These are phyloP conservation scores for Dothistroma pini DNA, from an alignment of 2,329 filamentous ascomycete genomes.

Conservation along the genomic window DNA sequence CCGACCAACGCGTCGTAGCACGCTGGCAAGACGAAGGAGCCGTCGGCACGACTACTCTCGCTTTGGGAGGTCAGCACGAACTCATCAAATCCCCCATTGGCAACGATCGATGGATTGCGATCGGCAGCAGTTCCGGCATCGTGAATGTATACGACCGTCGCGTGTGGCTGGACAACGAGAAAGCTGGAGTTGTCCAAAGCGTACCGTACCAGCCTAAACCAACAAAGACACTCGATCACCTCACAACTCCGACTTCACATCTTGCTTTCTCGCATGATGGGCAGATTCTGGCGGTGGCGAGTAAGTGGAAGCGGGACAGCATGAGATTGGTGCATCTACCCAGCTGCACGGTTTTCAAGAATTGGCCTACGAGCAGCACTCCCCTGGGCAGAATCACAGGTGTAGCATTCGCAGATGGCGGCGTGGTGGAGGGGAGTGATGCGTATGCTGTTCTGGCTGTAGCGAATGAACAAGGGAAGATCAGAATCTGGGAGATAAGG, in stretches of 20 bases:
- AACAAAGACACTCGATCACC: conserved; percentile 70
- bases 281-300: conserved; percentile 82
- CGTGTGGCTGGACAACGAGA: conserved; percentile 46
- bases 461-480: conserved; percentile 83
- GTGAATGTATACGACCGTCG: conserved; percentile 89
- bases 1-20: conserved; percentile 64
- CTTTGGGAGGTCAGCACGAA: conserved; percentile 64
- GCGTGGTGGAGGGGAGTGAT: conserved; percentile 38
- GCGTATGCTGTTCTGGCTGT: conserved; percentile 63
- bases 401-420: conserved; percentile 46
- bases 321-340: conserved; percentile 84
- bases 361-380: conserved; percentile 92
- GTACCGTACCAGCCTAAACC: conserved; percentile 69
- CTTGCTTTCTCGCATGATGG: conserved; percentile 83
- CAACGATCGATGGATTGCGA: conserved; percentile 80
- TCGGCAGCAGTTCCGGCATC: conserved; percentile 82
- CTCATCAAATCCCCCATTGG: conserved; percentile 59
- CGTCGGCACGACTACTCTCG: conserved; percentile 76
- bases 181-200: conserved; percentile 16
- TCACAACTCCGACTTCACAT: conserved; percentile 79
- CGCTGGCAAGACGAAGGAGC: conserved; percentile 90
- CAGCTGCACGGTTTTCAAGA: conserved; percentile 88
- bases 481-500: conserved; percentile 82
- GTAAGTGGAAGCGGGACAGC: conserved; percentile 82
- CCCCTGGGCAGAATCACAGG: conserved; percentile 76